Evolutionary conservation across 75 land plant genomes (phyloP).

Genomic region (Pinus taeda): DNA sequence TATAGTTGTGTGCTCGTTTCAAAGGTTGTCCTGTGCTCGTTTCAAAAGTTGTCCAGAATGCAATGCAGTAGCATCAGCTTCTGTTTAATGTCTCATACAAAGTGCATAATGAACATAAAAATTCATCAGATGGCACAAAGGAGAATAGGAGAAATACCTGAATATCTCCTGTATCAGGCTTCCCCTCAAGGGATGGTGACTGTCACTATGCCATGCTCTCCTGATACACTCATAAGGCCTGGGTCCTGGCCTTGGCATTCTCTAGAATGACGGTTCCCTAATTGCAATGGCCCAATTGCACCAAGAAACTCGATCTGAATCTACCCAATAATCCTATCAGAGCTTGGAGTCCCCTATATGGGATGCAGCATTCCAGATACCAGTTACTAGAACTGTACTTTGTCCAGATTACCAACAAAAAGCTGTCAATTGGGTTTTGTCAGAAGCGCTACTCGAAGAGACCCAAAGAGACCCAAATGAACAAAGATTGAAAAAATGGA

Average conservation of each 20-base stretch:
- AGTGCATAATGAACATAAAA: not conserved
- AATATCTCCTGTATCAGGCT: slow-evolving; percentile 80
- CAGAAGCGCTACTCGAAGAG: not conserved
- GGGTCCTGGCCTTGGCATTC: slow-evolving; percentile 89
- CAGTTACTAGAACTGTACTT: not conserved
- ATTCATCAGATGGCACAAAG: not conserved
- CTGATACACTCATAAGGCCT: slow-evolving; percentile 92
- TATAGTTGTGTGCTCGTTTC: too few species aligned
- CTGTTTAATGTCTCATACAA: not conserved
- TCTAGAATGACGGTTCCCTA: not conserved
- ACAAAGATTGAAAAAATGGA: not conserved
- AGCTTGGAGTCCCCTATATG: not conserved
- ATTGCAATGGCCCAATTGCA: not conserved
- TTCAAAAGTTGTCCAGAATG: too few species aligned
- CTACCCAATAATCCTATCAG: not conserved
- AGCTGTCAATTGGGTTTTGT: slow-evolving; percentile 3
- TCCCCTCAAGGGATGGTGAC: slow-evolving; percentile 79
- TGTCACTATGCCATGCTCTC: slow-evolving; percentile 91
- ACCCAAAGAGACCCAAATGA: too few species aligned
- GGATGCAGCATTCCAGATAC: not conserved
- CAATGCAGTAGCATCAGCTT: too few species aligned
- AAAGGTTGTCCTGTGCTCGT: too few species aligned
- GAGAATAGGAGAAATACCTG: slow-evolving; percentile 28
- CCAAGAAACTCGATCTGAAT: not conserved
- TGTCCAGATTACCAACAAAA: not conserved